Evolutionary conservation across 768 basidiomycete genomes (phyloP), one percentile per base, ranked within the genome.

Genomic region (Mycena chlorophos): DNA sequence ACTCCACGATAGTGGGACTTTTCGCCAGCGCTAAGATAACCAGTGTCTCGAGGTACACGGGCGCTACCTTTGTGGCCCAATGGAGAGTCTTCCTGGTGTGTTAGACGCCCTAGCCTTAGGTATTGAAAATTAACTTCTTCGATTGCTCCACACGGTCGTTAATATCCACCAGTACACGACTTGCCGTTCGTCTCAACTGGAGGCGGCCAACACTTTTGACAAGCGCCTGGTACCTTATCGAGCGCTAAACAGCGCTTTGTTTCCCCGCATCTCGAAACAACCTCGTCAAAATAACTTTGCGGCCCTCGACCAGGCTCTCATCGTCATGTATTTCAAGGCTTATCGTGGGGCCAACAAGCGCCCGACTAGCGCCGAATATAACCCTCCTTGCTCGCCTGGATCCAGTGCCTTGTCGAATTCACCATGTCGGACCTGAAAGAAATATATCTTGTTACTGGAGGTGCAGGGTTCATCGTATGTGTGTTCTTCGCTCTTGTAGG

Each of bases 381-480:
- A n/a, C n/a, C n/a, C n/a, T n/a, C n/a, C n/a, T n/a, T n/a, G n/a
- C n/a, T n/a, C n/a, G n/a, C n/a, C n/a, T n/a, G n/a, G n/a, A n/a
- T n/a, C n/a, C n/a, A n/a, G 30, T 25, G 29, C 3, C 20, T 39
- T 17, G 23, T 25, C 30, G 26, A 28, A 16, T n/a, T n/a, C n/a
- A 26, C 38, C 17, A n/a, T n/a, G n/a, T n/a, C n/a, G n/a, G n/a
- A 62, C 74, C n/a, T n/a, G n/a, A n/a, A n/a, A n/a, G 22, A 42
- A 42, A 5, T 42, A 8, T 42, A 42, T 45, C 72, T 83, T 23
- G 67, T 83, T 27, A 78, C 78, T 2, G 81, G 82, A 4, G 82
- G 81, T 1, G 68, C 77, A 57, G 82, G 82, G 3, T 83, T 83
- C 58, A 77, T 82, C n/a, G 81, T 82, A 60, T 63, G 77, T 63